phyloP scores from a whole-genome alignment of 2,329 filamentous ascomycete species.

The Fusarium mexicanum region DNA sequence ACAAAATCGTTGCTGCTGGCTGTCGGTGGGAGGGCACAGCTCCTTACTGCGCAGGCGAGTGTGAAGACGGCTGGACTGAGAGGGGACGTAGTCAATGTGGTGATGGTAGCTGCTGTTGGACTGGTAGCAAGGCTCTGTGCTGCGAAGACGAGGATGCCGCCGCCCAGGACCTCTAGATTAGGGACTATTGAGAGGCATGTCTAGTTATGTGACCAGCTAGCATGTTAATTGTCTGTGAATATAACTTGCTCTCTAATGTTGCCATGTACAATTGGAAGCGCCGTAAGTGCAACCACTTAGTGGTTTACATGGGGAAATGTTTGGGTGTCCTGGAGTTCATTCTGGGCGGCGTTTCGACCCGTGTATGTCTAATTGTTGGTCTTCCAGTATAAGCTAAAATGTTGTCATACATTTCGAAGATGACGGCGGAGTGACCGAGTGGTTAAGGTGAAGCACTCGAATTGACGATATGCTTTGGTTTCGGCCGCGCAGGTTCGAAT shows the following conservation, averaged over 20 bases:
- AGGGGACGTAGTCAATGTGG: neutral
- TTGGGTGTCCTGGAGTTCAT: too few species aligned
- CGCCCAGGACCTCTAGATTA: neutral
- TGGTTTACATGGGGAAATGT: neutral
- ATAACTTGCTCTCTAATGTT: fast-evolving
- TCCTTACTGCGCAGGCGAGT: neutral
- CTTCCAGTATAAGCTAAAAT: too few species aligned
- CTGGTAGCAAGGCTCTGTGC: neutral
- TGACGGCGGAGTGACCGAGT: slow-evolving; percentile 1
- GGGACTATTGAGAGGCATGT: fast-evolving
- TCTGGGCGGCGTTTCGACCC: too few species aligned
- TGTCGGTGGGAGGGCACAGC: neutral
- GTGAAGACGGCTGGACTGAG: neutral
- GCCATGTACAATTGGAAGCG: neutral
- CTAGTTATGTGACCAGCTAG: neutral
- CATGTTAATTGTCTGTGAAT: fast-evolving
- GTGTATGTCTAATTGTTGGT: too few species aligned
- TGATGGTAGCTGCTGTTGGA: neutral
- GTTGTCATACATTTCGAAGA: fast-evolving
- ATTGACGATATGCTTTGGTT: neutral
- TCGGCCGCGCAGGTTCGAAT: slow-evolving; percentile 1
- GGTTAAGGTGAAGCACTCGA: slow-evolving; percentile 2
- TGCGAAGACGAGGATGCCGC: fast-evolving
- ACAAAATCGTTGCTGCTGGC: fast-evolving
- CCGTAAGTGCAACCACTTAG: fast-evolving